These are phyloP conservation scores for Diaporthe amygdali DNA, from an alignment of 2,329 filamentous ascomycete genomes.

Conservation along the genomic window DNA sequence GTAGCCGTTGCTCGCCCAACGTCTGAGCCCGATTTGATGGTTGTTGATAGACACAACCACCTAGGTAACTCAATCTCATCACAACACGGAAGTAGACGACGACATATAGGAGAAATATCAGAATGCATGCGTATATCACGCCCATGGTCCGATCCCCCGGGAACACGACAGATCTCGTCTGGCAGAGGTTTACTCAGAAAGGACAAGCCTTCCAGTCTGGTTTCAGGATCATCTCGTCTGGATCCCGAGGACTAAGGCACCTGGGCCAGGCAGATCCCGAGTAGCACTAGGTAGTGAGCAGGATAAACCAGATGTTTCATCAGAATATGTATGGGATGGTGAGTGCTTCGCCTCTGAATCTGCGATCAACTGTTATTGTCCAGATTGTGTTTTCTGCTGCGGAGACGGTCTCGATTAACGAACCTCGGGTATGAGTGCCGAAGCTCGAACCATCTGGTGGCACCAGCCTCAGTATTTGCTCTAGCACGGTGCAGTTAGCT, in stretches of 20 bases:
- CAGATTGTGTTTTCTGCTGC: neutral
- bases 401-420: neutral
- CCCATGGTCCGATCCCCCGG: neutral
- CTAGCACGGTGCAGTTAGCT: neutral
- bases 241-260: neutral
- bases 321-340: neutral
- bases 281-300: neutral
- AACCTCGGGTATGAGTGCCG: neutral
- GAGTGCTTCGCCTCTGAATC: neutral
- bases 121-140: neutral
- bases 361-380: neutral
- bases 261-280: slow-evolving; percentile 5
- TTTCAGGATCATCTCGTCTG: neutral
- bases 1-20: neutral
- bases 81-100: neutral
- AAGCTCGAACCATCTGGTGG: neutral
- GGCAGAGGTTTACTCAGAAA: neutral
- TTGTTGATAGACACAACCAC: neutral
- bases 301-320: neutral
- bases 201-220: slow-evolving; percentile 4
- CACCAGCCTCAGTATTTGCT: neutral
- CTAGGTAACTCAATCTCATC: neutral
- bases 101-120: neutral
- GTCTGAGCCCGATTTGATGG: slow-evolving; percentile 3
- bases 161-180: neutral